Base-by-base conservation (phyloP, 176 grass and related monocot genomes). In the Lolium perenne region DNA sequence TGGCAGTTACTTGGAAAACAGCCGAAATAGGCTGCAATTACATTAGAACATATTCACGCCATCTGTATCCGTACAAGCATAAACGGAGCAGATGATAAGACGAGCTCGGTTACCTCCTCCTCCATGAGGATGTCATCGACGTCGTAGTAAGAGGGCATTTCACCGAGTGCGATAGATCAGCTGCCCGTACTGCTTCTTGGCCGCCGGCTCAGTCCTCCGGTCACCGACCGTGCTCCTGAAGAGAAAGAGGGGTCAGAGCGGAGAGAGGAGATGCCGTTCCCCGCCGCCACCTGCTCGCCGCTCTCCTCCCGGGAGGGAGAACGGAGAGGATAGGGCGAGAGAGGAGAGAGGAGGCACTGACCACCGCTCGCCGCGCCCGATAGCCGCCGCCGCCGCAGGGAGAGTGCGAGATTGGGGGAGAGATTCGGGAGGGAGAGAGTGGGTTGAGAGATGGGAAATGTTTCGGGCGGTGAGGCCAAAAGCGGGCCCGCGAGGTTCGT, bases 81-180 rank as follows among this genome's bases (percentile, higher is more conserved):
- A 8, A 5, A 67, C 11, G n/a, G 0, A 56, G 25, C 3, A 89
- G 57, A 32, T 17, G 38, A 11, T 21, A 9, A 89, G 18, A 32
- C 25, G 76, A 64, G 46, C 66, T 78, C 47, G 29, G 18, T 63
- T 68, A 97, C 93, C 93, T 93, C 91, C 68, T 97, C 91, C 83
- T 90, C 95, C 91, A 93, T 93, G 68, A 98, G 85, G 81, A 98
- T 98, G 70, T 98, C 93, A n/a, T 89, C 76, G 2, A 92, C 84
- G 38, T 95, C 86, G 20, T 94, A 95, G 59, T 98, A 98, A 26
- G 74, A 82, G 2, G 81, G 81, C 95, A 98, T 98, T 73, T 43
- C 21, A 48, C 47, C 38, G 80, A 55, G 8, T 0, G 4, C 17
- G 13, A 47, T 49, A 18, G 71, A 11, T 45, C 15, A 16, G 6